Percentiles rank a stretch among this genome's conserved stretches.
Conservation (phyloP, 2,329 filamentous ascomycete genomes). For the Esteya vermicola region DNA sequence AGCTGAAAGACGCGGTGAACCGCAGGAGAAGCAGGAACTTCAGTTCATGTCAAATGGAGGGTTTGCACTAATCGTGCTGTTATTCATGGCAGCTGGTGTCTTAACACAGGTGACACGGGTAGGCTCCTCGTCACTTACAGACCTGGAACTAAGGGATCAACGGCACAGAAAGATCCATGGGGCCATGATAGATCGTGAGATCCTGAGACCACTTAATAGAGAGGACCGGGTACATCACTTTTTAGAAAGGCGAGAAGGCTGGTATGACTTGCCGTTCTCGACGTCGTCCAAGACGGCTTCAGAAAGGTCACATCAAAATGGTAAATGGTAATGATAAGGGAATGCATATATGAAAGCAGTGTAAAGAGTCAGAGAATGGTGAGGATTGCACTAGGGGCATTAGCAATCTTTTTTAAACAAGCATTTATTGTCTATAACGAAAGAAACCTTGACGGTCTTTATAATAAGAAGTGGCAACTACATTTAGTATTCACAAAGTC, state of each 20-base stretch:
- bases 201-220: slow-evolving; percentile 35
- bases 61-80: slow-evolving; percentile 60
- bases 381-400: no score
- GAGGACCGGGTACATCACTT: slow-evolving; percentile 66
- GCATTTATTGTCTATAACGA: no score
- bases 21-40: slow-evolving; percentile 30
- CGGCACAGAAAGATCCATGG: slow-evolving; percentile 53
- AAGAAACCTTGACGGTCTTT: no score
- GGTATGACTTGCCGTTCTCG: slow-evolving; percentile 11
- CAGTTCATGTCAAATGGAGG: slow-evolving; percentile 64
- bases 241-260: slow-evolving; percentile 52
- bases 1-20: slow-evolving; percentile 15
- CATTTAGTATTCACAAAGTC: no score
- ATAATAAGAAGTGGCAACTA: no score
- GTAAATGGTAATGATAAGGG: no score
- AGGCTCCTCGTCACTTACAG: slow-evolving; percentile 42
- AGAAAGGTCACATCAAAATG: no score
- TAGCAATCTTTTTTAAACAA: no score
- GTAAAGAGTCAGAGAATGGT: no score
- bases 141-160: slow-evolving; percentile 52
- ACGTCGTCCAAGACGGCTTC: no score
- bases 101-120: slow-evolving; percentile 60
- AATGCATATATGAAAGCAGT: no score
- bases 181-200: slow-evolving; percentile 37
- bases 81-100: slow-evolving; percentile 54